Evolutionary conservation across 106 monocot species (phyloP), one percentile per base, ranked within the genome.

Genomic region (Chionographis japonica): DNA sequence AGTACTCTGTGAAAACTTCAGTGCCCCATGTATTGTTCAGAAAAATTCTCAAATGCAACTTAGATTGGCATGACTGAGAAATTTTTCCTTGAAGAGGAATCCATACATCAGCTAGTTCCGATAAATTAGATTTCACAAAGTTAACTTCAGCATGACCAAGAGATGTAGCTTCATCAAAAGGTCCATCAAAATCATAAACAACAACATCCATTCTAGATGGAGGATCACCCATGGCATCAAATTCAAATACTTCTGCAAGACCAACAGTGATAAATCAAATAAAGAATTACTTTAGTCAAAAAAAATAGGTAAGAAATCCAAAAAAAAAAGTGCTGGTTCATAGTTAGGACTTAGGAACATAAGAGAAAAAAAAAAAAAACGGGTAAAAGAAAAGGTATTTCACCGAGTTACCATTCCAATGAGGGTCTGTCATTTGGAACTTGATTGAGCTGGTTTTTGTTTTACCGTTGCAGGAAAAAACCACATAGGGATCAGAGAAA

Each of bases 381-480:
- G 19, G 14, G 37, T 17, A 69, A 13, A 18, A 58, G 42, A 12
- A 46, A 43, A 40, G 39, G 15, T 43, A 35, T 19, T 16, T 62
- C 18, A 67, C n/a, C n/a, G 27, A 27, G 11, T 75, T 84, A 93
- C 93, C 93, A 73, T 93, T 93, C 93, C 93, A 93, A 7, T 79
- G 76, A 42, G 93, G 93, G 60, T 80, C 77, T 40, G 69, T 27
- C 20, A 79, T 82, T 51, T 93, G 89, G 49, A 93, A 93, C 62
- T 89, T 93, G 69, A 93, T 84, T 60, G 93, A 93, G 73, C 93
- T 93, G 13, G 89, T 89, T 68, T 74, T 93, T 59, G 77, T 82
- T 72, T 75, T 81, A 37, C 89, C 81, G 58, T 93, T 89, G 67
- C 89, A 93, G 37, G 81, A 86, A 73, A 93, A 93, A 58, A 84